Evolutionary conservation across 495 filamentous ascomycete species (phyloP).

Genomic region (Penicillium taxi): DNA sequence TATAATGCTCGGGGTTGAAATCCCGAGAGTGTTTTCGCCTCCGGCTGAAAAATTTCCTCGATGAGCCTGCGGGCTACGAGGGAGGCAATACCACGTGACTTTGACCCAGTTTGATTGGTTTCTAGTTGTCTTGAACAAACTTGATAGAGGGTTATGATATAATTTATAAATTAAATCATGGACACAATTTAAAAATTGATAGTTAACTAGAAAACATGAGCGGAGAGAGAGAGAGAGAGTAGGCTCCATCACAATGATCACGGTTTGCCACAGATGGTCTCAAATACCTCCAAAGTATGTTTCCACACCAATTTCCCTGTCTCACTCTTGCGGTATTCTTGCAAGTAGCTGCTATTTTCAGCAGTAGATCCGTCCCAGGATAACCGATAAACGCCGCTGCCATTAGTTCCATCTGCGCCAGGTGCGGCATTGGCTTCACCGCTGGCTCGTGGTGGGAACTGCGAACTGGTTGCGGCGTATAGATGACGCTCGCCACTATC

Average conservation of each 20-base stretch:
- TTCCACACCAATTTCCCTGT: slow-evolving; percentile 15
- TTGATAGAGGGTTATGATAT: no score
- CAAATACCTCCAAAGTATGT: slow-evolving; percentile 15
- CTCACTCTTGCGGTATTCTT: slow-evolving; percentile 12
- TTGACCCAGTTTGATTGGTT: no score
- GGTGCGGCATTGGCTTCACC: slow-evolving; percentile 3
- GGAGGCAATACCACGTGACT: no score
- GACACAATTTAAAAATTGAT: no score
- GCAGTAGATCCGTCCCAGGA: slow-evolving; percentile 13
- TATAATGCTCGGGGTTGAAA: no score
- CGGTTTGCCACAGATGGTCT: slow-evolving; percentile 11
- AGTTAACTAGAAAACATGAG: neutral
- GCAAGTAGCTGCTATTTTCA: slow-evolving; percentile 11
- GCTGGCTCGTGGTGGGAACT: slow-evolving; percentile 20
- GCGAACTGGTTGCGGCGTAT: slow-evolving; percentile 34
- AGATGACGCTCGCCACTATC: slow-evolving; percentile 41
- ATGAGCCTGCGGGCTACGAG: no score
- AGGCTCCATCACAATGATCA: neutral
- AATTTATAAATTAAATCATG: no score
- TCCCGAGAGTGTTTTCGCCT: no score
- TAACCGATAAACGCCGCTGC: slow-evolving; percentile 16
- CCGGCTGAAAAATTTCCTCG: no score
- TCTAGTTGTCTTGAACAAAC: no score
- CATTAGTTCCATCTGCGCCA: slow-evolving; percentile 17
- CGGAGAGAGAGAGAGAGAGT: slow-evolving; percentile 1